Conservation (phyloP, 257 asterid species). For the Cruciata laevipes region DNA sequence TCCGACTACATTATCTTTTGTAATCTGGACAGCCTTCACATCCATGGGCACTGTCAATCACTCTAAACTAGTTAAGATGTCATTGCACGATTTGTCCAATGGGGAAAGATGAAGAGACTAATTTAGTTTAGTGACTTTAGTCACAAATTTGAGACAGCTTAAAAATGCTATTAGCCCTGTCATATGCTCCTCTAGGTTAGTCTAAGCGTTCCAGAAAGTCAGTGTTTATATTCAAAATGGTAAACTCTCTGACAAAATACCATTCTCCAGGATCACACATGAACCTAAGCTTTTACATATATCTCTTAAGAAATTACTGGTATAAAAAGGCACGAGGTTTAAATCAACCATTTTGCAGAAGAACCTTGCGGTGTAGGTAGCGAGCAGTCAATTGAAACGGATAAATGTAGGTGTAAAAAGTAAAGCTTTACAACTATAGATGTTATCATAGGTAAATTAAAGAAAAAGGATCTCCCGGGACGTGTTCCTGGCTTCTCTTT, state of each 20-base stretch:
- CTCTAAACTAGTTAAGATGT: not conserved
- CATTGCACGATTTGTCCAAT: not conserved
- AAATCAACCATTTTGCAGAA: not conserved
- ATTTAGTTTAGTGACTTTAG: not conserved
- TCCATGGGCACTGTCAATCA: not conserved
- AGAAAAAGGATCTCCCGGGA: not conserved
- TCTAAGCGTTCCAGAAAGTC: not conserved
- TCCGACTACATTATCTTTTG: not conserved
- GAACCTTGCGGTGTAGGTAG: not conserved
- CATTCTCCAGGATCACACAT: not conserved
- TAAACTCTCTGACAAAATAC: not conserved
- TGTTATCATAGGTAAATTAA: not conserved
- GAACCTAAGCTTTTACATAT: not conserved
- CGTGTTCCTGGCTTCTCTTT: not conserved
- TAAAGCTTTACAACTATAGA: slow-evolving; percentile 1
- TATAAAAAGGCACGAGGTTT: not conserved
- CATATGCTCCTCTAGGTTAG: not conserved
- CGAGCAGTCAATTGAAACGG: not conserved
- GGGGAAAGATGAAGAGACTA: not conserved
- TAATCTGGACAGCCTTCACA: not conserved
- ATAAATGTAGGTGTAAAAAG: not conserved
- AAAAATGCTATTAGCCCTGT: slow-evolving; percentile 5
- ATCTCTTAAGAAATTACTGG: not conserved
- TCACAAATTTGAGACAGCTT: not conserved
- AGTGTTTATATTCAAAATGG: not conserved